Evolutionary conservation across 2,329 filamentous ascomycete species (phyloP).

Genomic region (Blastomyces emzantsi): DNA sequence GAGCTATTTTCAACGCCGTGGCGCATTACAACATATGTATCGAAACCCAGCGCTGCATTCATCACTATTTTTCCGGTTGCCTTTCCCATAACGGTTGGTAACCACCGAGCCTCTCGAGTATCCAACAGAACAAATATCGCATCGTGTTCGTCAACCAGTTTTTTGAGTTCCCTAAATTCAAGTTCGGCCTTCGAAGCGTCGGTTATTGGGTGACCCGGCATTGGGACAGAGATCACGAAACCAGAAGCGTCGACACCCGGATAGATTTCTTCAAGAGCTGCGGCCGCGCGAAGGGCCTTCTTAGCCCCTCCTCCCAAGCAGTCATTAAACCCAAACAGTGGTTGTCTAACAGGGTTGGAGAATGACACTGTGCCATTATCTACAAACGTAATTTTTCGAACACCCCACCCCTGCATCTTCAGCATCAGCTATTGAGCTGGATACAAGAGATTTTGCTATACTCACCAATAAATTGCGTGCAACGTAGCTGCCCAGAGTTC

Average conservation of each 20-base stretch:
- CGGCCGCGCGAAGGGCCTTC: slow-evolving; percentile 74
- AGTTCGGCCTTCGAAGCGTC: slow-evolving; percentile 59
- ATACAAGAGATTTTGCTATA: not conserved
- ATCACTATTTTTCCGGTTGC: slow-evolving; percentile 87
- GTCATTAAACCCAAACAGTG: slow-evolving; percentile 82
- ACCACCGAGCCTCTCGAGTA: slow-evolving; percentile 85
- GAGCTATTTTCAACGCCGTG: slow-evolving; percentile 61
- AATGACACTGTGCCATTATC: slow-evolving; percentile 91
- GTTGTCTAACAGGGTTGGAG: slow-evolving; percentile 92
- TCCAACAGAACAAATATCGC: slow-evolving; percentile 97
- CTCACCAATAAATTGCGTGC: slow-evolving; percentile 69
- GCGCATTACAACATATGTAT: slow-evolving; percentile 95
- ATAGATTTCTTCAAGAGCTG: slow-evolving; percentile 75
- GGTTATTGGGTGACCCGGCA: slow-evolving; percentile 83
- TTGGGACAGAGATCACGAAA: slow-evolving; percentile 77
- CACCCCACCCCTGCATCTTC: slow-evolving; percentile 64
- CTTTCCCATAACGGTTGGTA: slow-evolving; percentile 94
- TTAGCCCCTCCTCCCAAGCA: slow-evolving; percentile 74
- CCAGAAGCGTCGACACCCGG: slow-evolving; percentile 78
- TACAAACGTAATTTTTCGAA: slow-evolving; percentile 89
- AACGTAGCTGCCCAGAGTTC: slow-evolving; percentile 89
- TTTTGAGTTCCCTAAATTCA: slow-evolving; percentile 67
- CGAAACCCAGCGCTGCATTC: slow-evolving; percentile 93
- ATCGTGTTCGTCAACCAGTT: slow-evolving; percentile 75
- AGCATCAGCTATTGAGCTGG: not conserved